Conservation (phyloP, 2,329 filamentous ascomycete genomes). For the Cercospora sojina region DNA sequence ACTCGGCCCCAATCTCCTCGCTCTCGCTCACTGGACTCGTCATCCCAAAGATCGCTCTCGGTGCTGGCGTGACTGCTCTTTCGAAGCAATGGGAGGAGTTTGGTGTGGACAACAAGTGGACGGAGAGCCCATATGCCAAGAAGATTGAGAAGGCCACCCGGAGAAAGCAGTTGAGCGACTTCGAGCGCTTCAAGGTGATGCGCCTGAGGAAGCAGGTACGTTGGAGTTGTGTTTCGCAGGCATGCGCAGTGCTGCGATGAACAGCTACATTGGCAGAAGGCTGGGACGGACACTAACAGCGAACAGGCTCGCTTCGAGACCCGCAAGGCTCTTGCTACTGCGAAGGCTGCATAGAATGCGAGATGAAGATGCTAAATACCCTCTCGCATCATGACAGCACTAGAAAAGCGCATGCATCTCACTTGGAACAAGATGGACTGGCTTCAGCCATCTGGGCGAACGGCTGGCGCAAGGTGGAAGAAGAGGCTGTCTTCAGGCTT, state of each 20-base stretch:
- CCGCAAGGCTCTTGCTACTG: slow-evolving; percentile 92
- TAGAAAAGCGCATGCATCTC: slow-evolving; percentile 17
- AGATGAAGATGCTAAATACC: slow-evolving; percentile 17
- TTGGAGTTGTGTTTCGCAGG: slow-evolving; percentile 28
- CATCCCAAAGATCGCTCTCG: slow-evolving; percentile 81
- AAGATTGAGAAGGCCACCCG: slow-evolving; percentile 80
- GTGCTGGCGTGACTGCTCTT: slow-evolving; percentile 76
- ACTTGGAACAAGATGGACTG: slow-evolving; percentile 13
- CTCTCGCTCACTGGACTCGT: slow-evolving; percentile 86
- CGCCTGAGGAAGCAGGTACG: slow-evolving; percentile 97
- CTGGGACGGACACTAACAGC: neutral
- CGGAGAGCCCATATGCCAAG: slow-evolving; percentile 90
- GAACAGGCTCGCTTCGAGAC: slow-evolving; percentile 82
- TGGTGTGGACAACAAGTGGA: slow-evolving; percentile 91
- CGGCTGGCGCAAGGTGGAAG: slow-evolving; percentile 29
- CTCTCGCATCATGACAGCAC: slow-evolving; percentile 22
- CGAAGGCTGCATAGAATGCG: slow-evolving; percentile 62
- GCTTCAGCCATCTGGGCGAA: slow-evolving; percentile 14
- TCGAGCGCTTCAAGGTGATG: slow-evolving; percentile 99
- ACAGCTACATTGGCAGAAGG: neutral
- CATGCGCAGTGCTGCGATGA: neutral
- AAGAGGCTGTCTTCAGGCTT: slow-evolving; percentile 28
- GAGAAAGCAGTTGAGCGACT: slow-evolving; percentile 91
- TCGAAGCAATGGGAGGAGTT: slow-evolving; percentile 88
- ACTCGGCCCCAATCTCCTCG: slow-evolving; percentile 77